Evolutionary conservation across 148 eudicot species (phyloP).

Genomic region (Silene latifolia): DNA sequence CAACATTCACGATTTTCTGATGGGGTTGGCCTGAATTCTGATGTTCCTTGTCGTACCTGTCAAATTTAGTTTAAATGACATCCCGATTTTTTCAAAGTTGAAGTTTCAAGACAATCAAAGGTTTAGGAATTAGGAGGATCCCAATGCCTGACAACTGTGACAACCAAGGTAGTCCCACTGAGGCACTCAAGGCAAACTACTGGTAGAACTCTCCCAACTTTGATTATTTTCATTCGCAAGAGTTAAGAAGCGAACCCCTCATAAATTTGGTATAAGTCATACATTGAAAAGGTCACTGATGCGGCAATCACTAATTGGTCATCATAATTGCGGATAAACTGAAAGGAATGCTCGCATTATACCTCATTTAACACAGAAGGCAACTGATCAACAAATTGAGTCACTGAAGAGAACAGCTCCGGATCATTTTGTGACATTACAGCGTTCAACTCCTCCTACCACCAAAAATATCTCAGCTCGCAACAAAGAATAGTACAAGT

Average conservation of each 20-base stretch:
- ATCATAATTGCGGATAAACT: not conserved
- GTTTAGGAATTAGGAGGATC: too few relatives aligned
- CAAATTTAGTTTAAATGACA: not conserved
- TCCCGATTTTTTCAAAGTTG: not conserved
- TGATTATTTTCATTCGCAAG: too few relatives aligned
- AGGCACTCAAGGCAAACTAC: too few relatives aligned
- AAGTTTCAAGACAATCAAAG: too few relatives aligned
- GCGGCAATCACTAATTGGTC: not conserved
- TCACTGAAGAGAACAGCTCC: conserved; percentile 54
- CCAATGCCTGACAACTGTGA: too few relatives aligned
- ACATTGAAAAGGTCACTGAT: not conserved
- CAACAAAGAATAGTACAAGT: too few relatives aligned
- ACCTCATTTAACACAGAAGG: conserved; percentile 88
- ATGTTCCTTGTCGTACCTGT: conserved; percentile 81
- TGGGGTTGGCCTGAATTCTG: conserved; percentile 92
- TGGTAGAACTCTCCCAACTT: too few relatives aligned
- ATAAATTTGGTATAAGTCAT: not conserved
- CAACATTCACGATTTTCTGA: conserved; percentile 73
- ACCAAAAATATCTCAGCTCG: too few relatives aligned
- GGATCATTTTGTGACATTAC: conserved; percentile 57
- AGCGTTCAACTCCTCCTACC: too few relatives aligned
- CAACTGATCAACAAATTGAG: conserved; percentile 80
- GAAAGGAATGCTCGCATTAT: conserved; percentile 6
- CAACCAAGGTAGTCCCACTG: too few relatives aligned
- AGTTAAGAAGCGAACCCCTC: too few relatives aligned